Conservation (phyloP, 345 rosid genomes). For the Salix caprea region DNA sequence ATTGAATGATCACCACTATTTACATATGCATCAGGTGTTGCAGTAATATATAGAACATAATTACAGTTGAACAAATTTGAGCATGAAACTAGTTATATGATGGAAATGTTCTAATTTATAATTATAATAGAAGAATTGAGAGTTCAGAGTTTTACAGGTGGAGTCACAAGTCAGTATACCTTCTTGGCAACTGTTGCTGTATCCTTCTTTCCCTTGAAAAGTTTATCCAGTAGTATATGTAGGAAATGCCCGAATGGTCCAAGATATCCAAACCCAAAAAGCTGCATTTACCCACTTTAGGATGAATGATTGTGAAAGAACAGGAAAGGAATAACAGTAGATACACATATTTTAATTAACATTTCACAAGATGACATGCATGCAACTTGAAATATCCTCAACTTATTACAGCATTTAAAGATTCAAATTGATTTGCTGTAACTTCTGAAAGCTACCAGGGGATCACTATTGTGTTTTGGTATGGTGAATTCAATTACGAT, state of each 20-base stretch:
- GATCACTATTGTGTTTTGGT: not conserved
- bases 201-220: conserved; percentile 88
- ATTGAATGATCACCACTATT: not conserved
- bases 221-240: conserved; percentile 61
- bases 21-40: not conserved
- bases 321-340: not conserved
- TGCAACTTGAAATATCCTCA: not conserved
- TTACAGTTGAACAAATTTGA: not conserved
- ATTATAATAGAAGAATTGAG: not conserved
- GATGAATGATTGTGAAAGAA: not conserved
- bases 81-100: not conserved
- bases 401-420: not conserved
- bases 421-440: not conserved
- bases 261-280: conserved; percentile 72
- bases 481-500: not conserved
- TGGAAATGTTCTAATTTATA: not conserved
- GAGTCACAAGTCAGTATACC: conserved; percentile 31
- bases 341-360: not conserved
- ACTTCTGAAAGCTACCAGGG: not conserved
- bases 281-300: conserved; percentile 37
- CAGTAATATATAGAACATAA: not conserved
- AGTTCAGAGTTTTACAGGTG: not conserved
- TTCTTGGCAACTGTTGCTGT: conserved; percentile 85
- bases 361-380: not conserved
- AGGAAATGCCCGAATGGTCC: conserved; percentile 87